Conservation (phyloP, 306 rosid genomes). For the Dalbergia cultrata region DNA sequence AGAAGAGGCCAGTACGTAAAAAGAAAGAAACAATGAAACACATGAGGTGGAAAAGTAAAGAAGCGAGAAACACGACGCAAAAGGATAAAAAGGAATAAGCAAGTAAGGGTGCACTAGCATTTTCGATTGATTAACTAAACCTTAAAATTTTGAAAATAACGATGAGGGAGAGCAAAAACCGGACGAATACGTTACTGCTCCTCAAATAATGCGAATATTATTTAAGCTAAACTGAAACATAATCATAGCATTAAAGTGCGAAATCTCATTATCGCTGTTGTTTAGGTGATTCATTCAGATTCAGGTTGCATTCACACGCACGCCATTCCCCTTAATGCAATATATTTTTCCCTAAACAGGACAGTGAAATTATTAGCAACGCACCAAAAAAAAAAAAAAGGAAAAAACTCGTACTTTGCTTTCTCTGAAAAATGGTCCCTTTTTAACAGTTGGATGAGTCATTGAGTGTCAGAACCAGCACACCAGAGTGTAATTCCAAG, state of each 20-base stretch:
- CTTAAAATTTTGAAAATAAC: slow-evolving; percentile 44
- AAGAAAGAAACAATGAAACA: not conserved
- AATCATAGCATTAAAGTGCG: slow-evolving; percentile 18
- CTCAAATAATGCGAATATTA: slow-evolving; percentile 36
- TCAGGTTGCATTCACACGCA: slow-evolving; percentile 20
- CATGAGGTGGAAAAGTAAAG: not conserved
- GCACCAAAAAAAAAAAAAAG: not conserved
- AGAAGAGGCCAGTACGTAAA: not conserved
- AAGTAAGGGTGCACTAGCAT: slow-evolving; percentile 50
- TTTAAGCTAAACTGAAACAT: slow-evolving; percentile 20
- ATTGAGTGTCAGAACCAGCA: slow-evolving; percentile 55
- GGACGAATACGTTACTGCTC: slow-evolving; percentile 43
- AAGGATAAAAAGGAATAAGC: not conserved
- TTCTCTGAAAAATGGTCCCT: slow-evolving; percentile 39
- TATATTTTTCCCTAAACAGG: slow-evolving; percentile 12
- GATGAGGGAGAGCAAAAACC: slow-evolving; percentile 54
- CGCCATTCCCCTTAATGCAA: slow-evolving; percentile 3
- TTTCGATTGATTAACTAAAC: not conserved
- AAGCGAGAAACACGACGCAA: not conserved
- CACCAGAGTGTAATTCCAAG: slow-evolving; percentile 45
- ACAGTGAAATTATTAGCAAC: slow-evolving; percentile 10
- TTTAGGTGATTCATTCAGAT: not conserved
- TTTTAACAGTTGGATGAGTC: slow-evolving; percentile 62
- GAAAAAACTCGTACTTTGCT: slow-evolving; percentile 10
- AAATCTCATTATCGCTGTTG: slow-evolving; percentile 2